Percentiles rank a stretch among this genome's conserved stretches.
Evolutionary conservation across 2,329 filamentous ascomycete species (phyloP).

Genomic region (Trichoderma oligosporum): DNA sequence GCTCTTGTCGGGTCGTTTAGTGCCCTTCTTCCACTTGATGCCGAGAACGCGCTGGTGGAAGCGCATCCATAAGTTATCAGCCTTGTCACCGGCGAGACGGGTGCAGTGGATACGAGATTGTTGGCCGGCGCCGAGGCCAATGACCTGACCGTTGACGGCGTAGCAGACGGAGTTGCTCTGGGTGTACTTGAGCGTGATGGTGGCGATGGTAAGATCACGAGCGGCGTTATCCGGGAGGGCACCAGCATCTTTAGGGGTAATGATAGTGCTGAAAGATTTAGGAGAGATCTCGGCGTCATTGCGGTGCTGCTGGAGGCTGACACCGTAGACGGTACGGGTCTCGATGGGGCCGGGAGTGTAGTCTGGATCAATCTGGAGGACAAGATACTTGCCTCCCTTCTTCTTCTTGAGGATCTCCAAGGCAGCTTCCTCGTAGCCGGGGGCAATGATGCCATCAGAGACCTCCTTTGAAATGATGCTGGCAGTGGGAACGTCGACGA

Average conservation of each 20-base stretch:
- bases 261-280: constrained; percentile 76
- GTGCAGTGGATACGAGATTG: constrained; percentile 99
- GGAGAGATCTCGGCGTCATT: constrained; percentile 88
- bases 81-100: constrained; percentile 93
- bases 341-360: constrained; percentile 80
- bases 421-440: constrained; percentile 78
- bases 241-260: constrained; percentile 76
- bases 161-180: constrained; percentile 99
- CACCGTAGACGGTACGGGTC: constrained; percentile 82
- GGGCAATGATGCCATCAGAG: constrained; percentile 92
- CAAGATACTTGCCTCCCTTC: constrained; percentile 95
- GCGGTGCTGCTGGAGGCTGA: constrained; percentile 83
- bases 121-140: constrained; percentile 92
- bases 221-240: constrained; percentile 75
- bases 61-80: constrained; percentile 99
- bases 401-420: constrained; percentile 94
- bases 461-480: constrained; percentile 98
- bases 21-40: constrained; percentile 96
- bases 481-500: constrained; percentile 87
- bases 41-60: constrained; percentile 86
- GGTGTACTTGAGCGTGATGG: constrained; percentile 96
- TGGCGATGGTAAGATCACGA: constrained; percentile 88
- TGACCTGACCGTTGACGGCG: constrained; percentile 85
- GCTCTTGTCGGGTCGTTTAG: constrained; percentile 94
- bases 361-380: constrained; percentile 87